These are phyloP conservation scores for Backusella tarrabulga DNA, from an alignment of 192 early-diverging fungal genomes.

Conservation along the genomic window DNA sequence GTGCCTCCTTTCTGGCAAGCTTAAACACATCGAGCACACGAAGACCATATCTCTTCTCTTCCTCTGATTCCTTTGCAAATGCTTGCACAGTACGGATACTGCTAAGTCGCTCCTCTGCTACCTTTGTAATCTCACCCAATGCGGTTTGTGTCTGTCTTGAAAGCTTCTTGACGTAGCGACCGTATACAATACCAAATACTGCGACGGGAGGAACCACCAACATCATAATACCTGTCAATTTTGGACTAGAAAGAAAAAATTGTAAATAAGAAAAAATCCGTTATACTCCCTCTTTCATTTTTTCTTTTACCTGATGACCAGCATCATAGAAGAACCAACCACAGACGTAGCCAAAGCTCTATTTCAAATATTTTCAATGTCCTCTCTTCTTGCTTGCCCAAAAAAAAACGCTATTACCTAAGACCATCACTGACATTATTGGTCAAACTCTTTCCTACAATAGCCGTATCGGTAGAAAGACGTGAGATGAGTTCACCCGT, in stretches of 20 bases:
- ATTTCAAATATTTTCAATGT: not conserved
- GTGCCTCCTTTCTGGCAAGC: constrained; percentile 35
- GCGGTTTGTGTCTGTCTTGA: constrained; percentile 64
- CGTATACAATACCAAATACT: constrained; percentile 66
- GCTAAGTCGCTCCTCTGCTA: constrained; percentile 82
- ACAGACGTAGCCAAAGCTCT: constrained; percentile 52
- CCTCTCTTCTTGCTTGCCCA: too few relatives aligned
- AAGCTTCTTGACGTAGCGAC: constrained; percentile 59
- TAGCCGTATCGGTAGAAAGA: constrained; percentile 71
- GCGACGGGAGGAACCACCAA: constrained; percentile 73
- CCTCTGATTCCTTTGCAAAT: constrained; percentile 58
- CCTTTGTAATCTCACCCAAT: constrained; percentile 63
- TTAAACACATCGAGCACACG: constrained; percentile 36
- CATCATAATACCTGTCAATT: constrained; percentile 70
- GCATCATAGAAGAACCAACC: constrained; percentile 66
- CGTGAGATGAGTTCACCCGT: constrained; percentile 81
- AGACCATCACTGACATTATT: constrained; percentile 76
- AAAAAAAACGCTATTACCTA: constrained; percentile 25
- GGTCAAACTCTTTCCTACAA: constrained; percentile 73
- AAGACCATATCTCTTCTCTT: constrained; percentile 43
- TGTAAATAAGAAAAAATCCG: not conserved
- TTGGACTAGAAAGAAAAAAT: constrained; percentile 37
- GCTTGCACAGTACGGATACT: constrained; percentile 84
- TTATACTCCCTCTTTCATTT: not conserved
- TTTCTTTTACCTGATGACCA: constrained; percentile 49